These are phyloP conservation scores for Beauveria asiatica DNA, from an alignment of 2,329 filamentous ascomycete species.

Conservation along the genomic window DNA sequence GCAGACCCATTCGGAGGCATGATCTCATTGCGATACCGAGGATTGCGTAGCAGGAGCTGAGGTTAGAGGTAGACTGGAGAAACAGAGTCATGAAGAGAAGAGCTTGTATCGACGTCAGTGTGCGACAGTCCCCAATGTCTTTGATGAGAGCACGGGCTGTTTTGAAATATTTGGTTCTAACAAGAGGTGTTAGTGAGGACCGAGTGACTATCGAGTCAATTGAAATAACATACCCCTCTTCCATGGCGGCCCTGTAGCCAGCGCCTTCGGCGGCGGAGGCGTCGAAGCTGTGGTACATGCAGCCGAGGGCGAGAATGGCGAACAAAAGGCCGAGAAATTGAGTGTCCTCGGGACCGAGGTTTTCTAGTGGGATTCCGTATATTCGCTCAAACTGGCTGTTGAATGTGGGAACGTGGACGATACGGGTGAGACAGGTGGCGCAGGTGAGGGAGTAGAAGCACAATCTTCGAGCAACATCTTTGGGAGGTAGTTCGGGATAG, in stretches of 20 bases:
- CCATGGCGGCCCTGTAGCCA: slow-evolving; percentile 42
- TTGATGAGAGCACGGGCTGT: slow-evolving; percentile 56
- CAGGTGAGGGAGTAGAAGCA: slow-evolving; percentile 49
- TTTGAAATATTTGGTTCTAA: slow-evolving; percentile 59
- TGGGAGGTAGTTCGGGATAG: slow-evolving; percentile 61
- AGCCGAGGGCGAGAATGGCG: slow-evolving; percentile 62
- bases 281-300: slow-evolving; percentile 57
- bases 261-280: slow-evolving; percentile 38
- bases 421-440: slow-evolving; percentile 52
- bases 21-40: slow-evolving; percentile 70
- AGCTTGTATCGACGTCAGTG: slow-evolving; percentile 65
- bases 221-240: slow-evolving; percentile 42
- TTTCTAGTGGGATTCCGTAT: slow-evolving; percentile 60
- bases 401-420: slow-evolving; percentile 76
- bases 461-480: slow-evolving; percentile 43
- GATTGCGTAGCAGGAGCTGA: slow-evolving; percentile 73
- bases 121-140: slow-evolving; percentile 61
- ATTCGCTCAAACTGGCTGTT: slow-evolving; percentile 68
- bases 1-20: slow-evolving; percentile 68
- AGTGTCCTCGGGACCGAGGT: slow-evolving; percentile 55
- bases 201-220: too few species aligned
- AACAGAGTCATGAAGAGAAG: slow-evolving; percentile 76
- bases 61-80: slow-evolving; percentile 68
- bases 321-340: slow-evolving; percentile 64
- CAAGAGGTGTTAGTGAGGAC: slow-evolving; percentile 32